These are phyloP conservation scores for Gryganskiella cystojenkinii DNA, from an alignment of 192 early-diverging fungal species.

Conservation along the genomic window DNA sequence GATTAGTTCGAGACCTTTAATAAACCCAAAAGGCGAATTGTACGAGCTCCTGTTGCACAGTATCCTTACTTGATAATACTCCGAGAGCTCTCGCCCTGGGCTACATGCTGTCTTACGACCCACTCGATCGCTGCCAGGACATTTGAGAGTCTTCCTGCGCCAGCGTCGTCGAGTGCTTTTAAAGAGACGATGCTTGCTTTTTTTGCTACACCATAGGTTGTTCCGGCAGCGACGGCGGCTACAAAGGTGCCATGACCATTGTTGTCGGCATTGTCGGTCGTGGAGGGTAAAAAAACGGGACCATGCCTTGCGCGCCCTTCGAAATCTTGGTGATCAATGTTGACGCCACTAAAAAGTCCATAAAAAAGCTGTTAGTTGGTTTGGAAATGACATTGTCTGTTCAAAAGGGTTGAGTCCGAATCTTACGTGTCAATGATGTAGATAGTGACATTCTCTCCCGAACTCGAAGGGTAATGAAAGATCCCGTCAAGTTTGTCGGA, in stretches of 20 bases:
- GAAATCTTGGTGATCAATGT: slow-evolving; percentile 58
- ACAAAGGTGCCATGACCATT: slow-evolving; percentile 73
- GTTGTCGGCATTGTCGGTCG: slow-evolving; percentile 40
- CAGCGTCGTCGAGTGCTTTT: slow-evolving; percentile 62
- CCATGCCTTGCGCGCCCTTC: slow-evolving; percentile 61
- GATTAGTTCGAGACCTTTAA: neutral
- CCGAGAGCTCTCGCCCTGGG: slow-evolving; percentile 24
- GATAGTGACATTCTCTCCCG: slow-evolving; percentile 47
- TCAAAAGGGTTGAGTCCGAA: too few relatives aligned
- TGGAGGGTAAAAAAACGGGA: slow-evolving; percentile 51
- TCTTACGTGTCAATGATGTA: slow-evolving; percentile 54
- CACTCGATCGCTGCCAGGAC: slow-evolving; percentile 62
- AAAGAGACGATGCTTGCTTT: slow-evolving; percentile 63
- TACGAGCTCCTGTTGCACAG: too few relatives aligned
- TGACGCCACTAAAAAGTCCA: slow-evolving; percentile 45
- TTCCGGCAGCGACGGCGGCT: slow-evolving; percentile 65
- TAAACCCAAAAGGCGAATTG: neutral
- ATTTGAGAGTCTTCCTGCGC: slow-evolving; percentile 59
- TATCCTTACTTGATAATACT: slow-evolving; percentile 60
- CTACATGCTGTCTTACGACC: slow-evolving; percentile 58
- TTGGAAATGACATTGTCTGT: too few relatives aligned
- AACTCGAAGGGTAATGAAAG: slow-evolving; percentile 32
- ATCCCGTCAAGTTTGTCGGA: slow-evolving; percentile 26
- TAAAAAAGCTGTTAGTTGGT: too few relatives aligned
- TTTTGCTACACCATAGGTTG: slow-evolving; percentile 69